These are phyloP conservation scores for Achaetomiella virescens DNA, from an alignment of 495 filamentous ascomycete genomes.

Conservation along the genomic window DNA sequence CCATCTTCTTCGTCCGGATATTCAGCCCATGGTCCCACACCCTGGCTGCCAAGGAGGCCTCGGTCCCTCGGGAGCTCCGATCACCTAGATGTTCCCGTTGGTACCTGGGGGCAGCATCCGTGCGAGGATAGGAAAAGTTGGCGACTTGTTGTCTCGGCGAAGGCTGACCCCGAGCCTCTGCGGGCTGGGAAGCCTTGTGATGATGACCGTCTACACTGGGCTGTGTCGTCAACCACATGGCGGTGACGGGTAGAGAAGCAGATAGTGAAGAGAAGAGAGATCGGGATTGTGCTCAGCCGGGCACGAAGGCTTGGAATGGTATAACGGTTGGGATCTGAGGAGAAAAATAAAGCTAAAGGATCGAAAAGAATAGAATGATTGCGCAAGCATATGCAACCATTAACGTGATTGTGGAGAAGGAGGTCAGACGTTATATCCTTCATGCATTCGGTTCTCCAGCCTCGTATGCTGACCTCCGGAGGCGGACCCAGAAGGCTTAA, in stretches of 20 bases:
- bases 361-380: not conserved
- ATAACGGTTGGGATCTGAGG: not conserved
- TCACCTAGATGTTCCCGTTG: not conserved
- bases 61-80: conserved; percentile 23
- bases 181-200: not conserved
- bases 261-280: not conserved
- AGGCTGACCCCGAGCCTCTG: not conserved
- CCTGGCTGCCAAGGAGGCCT: conserved; percentile 24
- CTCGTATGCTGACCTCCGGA: not conserved
- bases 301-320: not conserved
- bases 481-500: not conserved
- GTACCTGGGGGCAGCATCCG: conserved; percentile 1
- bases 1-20: conserved; percentile 25
- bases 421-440: not conserved
- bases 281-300: not conserved
- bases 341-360: not conserved
- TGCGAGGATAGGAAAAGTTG: conserved; percentile 19
- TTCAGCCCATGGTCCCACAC: conserved; percentile 29
- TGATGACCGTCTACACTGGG: conserved; percentile 10
- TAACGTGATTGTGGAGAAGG: not conserved
- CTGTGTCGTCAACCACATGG: conserved; percentile 1
- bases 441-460: not conserved
- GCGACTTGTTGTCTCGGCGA: conserved; percentile 3
- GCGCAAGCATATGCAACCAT: not conserved
- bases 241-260: not conserved